These are phyloP conservation scores for Aspergillus tanneri DNA, from an alignment of 2,329 filamentous ascomycete genomes.

Conservation along the genomic window DNA sequence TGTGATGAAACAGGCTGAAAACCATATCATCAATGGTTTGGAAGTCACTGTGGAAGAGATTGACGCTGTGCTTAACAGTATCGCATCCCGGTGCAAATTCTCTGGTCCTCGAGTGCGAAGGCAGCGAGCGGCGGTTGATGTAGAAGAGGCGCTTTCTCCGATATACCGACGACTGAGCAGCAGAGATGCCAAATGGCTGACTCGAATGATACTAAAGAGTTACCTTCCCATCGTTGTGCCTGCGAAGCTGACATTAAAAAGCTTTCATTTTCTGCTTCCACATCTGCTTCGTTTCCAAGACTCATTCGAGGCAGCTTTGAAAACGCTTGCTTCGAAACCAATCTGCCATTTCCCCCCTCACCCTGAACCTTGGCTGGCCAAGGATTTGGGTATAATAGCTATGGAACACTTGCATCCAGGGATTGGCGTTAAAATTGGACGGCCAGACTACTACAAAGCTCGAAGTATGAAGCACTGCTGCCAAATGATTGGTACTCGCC, in stretches of 20 bases:
- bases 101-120: conserved; percentile 64
- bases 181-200: conserved; percentile 82
- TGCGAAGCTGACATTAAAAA: conserved; percentile 53
- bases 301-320: conserved; percentile 62
- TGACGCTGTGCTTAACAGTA: conserved; percentile 61
- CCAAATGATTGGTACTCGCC: conserved; percentile 58
- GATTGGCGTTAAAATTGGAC: conserved; percentile 63
- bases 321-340: conserved; percentile 48
- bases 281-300: conserved; percentile 68
- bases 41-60: conserved; percentile 70
- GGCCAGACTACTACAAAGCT: conserved; percentile 64
- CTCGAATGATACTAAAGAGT: conserved; percentile 74
- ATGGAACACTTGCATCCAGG: conserved; percentile 52
- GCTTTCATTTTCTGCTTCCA: conserved; percentile 69
- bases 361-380: conserved; percentile 34
- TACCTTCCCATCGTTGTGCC: conserved; percentile 68
- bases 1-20: conserved; percentile 61
- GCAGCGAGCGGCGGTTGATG: conserved; percentile 36
- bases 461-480: conserved; percentile 73
- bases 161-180: conserved; percentile 63
- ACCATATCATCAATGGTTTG: conserved; percentile 35
- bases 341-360: conserved; percentile 39
- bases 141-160: conserved; percentile 51
- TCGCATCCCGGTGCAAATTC: conserved; percentile 69
- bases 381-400: conserved; percentile 34